phyloP scores from a whole-genome alignment of 306 rosid genomes.

The Medicago lupulina region DNA sequence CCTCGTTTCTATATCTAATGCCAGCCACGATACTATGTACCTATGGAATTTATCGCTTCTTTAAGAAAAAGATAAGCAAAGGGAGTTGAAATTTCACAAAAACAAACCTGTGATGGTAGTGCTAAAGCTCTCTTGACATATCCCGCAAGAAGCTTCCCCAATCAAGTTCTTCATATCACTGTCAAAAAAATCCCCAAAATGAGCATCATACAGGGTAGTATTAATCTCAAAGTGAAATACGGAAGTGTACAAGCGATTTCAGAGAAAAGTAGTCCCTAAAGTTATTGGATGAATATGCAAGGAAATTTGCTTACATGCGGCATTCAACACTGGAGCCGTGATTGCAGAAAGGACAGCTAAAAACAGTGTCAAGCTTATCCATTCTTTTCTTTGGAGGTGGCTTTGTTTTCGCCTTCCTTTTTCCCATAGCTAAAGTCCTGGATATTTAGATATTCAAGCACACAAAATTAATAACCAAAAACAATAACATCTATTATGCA shows the following conservation, averaged over 20 bases:
- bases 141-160: conserved; percentile 89
- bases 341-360: conserved; percentile 97
- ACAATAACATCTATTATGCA: no score
- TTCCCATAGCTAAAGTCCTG: conserved; percentile 75
- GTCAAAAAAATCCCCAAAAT: conserved; percentile 42
- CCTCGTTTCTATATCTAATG: neutral
- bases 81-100: neutral
- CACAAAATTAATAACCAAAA: conserved; percentile 5
- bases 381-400: conserved; percentile 93
- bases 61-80: neutral
- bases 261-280: neutral
- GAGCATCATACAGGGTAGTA: neutral
- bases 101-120: conserved; percentile 81
- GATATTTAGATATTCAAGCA: conserved; percentile 29
- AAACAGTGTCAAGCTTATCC: conserved; percentile 97
- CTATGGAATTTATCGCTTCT: neutral
- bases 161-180: conserved; percentile 96
- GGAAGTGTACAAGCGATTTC: neutral
- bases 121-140: conserved; percentile 94
- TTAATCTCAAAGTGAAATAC: conserved; percentile 10
- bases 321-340: conserved; percentile 95
- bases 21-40: neutral
- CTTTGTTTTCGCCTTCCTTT: conserved; percentile 90
- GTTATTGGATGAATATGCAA: neutral
- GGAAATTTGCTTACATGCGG: conserved; percentile 69